Evolutionary conservation across 2,329 filamentous ascomycete species (phyloP), one percentile per base, ranked within the genome.

Genomic region (Fusarium kyushuense): DNA sequence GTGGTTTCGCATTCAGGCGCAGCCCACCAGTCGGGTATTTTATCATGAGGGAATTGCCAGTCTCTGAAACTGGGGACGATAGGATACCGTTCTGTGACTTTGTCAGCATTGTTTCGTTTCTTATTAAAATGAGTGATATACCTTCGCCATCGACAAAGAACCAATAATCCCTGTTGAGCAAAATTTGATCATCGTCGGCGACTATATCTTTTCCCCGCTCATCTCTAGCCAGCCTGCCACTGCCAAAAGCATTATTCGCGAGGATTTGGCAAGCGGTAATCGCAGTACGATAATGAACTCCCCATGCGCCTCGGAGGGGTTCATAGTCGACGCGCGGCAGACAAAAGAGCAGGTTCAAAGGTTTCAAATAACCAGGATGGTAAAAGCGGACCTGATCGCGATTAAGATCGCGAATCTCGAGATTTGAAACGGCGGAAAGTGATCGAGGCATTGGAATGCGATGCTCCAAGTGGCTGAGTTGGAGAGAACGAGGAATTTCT

Each of bases 41-140:
- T 58, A 13, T 69, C 68, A 2, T 71, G 69, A 4, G 68, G 69
- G 8, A 71, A 71, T 16, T 71, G 54, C 69, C 69, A 71, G 14
- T 71, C 69, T 25, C 43, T 60, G 13, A 71, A 71, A 29, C 55
- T 61, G 0, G 68, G 69, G 1, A 70, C 67, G 14, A 70, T 40
- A 3, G 68, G 36, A 23, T 70, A 70, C 38, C 67, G 66, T n/a
- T 59, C 67, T 69, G 8, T 5, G 1, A 10, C 14, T 33, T 11
- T 8, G n/a, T 69, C 11, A 69, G 61, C 21, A 6, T 5, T 16
- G 0, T 1, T 3, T 5, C 2, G 2, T 9, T 6, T 16, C 4
- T 12, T 2, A 17, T 9, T 3, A 13, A 9, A 30, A 14, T 21
- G 6, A 4, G 9, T 7, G 2, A 10, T n/a, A 32, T 56, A 69